A percentile compares a stretch with the other conserved stretches of the same genome.
phyloP scores from a whole-genome alignment of 2,329 filamentous ascomycete genomes.

The Calonectria fujianensis region DNA sequence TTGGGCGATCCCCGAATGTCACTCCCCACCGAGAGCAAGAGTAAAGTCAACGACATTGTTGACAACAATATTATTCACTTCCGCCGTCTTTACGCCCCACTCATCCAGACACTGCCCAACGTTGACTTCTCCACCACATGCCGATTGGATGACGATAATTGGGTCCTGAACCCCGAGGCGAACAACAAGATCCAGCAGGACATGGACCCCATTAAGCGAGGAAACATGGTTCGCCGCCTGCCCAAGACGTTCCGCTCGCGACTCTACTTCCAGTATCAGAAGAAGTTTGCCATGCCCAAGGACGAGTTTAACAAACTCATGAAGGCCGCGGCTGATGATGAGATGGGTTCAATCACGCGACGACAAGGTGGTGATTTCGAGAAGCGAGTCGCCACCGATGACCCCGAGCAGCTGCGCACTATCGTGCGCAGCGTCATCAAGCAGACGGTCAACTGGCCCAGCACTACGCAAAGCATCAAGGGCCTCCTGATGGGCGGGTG shows the following conservation, averaged over 20 bases:
- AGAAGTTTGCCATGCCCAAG: slow-evolving; percentile 89
- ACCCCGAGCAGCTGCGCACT: slow-evolving; percentile 78
- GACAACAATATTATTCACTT: slow-evolving; percentile 94
- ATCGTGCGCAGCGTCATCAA: slow-evolving; percentile 86
- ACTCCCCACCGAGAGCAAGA: slow-evolving; percentile 90
- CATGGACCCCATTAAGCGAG: slow-evolving; percentile 92
- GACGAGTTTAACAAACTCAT: slow-evolving; percentile 91
- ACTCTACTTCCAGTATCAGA: slow-evolving; percentile 95
- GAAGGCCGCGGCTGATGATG: slow-evolving; percentile 82
- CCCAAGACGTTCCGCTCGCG: slow-evolving; percentile 91
- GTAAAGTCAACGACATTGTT: slow-evolving; percentile 96
- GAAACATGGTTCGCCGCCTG: slow-evolving; percentile 96
- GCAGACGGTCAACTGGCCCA: slow-evolving; percentile 94
- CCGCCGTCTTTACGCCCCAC: slow-evolving; percentile 90
- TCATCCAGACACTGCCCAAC: slow-evolving; percentile 93
- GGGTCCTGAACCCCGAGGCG: slow-evolving; percentile 67
- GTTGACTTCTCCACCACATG: slow-evolving; percentile 81
- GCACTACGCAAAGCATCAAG: slow-evolving; percentile 90
- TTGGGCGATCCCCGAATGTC: slow-evolving; percentile 97
- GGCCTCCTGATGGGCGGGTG: slow-evolving; percentile 87
- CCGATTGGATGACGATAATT: slow-evolving; percentile 62
- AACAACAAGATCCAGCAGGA: slow-evolving; percentile 87
- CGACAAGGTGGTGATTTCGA: slow-evolving; percentile 91
- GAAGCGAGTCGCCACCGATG: slow-evolving; percentile 84
- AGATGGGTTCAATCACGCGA: slow-evolving; percentile 80